phyloP scores from a whole-genome alignment of 768 basidiomycete genomes.

The Phanerochaete carnosa region DNA sequence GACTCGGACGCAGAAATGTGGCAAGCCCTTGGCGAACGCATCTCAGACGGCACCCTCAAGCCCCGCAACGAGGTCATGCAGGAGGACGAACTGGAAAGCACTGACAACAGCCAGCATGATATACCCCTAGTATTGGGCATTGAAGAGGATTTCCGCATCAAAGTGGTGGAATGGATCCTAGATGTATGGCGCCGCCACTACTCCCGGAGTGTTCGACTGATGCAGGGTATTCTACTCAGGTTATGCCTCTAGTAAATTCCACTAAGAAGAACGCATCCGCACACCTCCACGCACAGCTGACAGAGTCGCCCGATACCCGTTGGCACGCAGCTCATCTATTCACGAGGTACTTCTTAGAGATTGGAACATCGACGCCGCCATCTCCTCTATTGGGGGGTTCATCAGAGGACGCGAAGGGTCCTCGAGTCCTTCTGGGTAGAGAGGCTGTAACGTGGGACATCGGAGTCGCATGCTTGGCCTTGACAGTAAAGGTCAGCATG shows the following conservation, averaged over 20 bases:
- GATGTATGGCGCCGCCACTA: slow-evolving; percentile 27
- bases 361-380: slow-evolving; percentile 24
- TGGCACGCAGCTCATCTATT: slow-evolving; percentile 67
- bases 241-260: slow-evolving; percentile 12
- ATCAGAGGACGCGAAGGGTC: slow-evolving; percentile 1
- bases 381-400: neutral
- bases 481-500: slow-evolving; percentile 54
- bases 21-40: slow-evolving; percentile 7
- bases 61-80: neutral
- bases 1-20: slow-evolving; percentile 17
- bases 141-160: slow-evolving; percentile 30
- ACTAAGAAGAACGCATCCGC: slow-evolving; percentile 14
- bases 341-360: slow-evolving; percentile 48
- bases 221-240: slow-evolving; percentile 10
- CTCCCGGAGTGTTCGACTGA: neutral
- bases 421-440: neutral
- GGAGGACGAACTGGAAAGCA: neutral
- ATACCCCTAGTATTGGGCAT: slow-evolving; percentile 24
- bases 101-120: neutral
- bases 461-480: slow-evolving; percentile 53
- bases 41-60: neutral
- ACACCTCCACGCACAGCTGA: slow-evolving; percentile 52
- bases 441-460: slow-evolving; percentile 52
- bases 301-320: slow-evolving; percentile 51
- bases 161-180: slow-evolving; percentile 44